Evolutionary conservation across 2,329 filamentous ascomycete species (phyloP), one percentile per base, ranked within the genome.

Genomic region (Scedosporium apiospermum): DNA sequence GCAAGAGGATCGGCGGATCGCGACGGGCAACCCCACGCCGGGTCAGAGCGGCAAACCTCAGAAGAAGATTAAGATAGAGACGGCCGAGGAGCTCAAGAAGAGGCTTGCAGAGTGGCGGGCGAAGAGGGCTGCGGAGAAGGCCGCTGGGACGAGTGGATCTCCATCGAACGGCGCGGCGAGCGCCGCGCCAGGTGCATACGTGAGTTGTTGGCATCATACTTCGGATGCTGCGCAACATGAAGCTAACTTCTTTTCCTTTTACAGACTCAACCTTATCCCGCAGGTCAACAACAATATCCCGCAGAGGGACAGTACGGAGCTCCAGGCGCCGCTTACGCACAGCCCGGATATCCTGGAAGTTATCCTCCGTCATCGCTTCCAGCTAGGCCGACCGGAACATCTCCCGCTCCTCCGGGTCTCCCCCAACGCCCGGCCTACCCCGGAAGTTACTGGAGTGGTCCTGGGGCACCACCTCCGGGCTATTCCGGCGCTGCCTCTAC

Each of bases 11-110:
- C 85, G 92, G 64, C 88, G 90, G 67, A 87, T 88, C 58, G 83
- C 86, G 7, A 96, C 92, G 1, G 93, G 93, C 42, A 96, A 97
- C 71, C 90, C 90, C 2, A 84, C 88, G 18, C 85, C 90, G 0
- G 88, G 89, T 1, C 79, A 82, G 64, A 80, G 78, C 61, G 74
- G 77, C 44, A 88, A 91, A 73, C 84, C 87, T 1, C 85, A 80
- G 9, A 88, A 88, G 76, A 88, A 88, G 76, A 77, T 88, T 68
- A 86, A 90, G 78, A 78, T 91, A 5, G 91, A 96, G 77, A 83
- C 84, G 4, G 72, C 88, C 0, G 87, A 89, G 16, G 91, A 96
- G 69, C 76, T 97, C 64, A 92, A 93, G 79, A 86, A 87, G 75
- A 83, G 92, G 61, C 76, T 96, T 63, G 90, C 89, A 7, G 90